Conservation (phyloP, 1,284 basidiomycete species). For the Ceratobasidium sp. region DNA sequence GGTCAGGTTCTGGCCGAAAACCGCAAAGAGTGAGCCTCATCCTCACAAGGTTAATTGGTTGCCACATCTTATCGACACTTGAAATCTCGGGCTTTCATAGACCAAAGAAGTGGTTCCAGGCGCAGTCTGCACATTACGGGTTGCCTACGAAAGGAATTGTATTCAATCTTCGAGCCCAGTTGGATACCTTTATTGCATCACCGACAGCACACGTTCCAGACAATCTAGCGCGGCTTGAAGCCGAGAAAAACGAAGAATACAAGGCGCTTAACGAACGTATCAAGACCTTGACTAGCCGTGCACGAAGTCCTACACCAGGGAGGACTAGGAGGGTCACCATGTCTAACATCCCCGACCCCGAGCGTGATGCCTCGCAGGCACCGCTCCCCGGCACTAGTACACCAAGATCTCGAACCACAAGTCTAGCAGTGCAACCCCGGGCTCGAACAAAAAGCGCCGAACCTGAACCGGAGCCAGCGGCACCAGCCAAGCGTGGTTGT, state of each 20-base stretch:
- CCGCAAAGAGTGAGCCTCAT: constrained; percentile 34
- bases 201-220: constrained; percentile 22
- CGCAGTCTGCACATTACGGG: constrained; percentile 40
- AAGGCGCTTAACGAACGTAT: constrained; percentile 19
- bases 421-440: neutral
- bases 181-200: constrained; percentile 25
- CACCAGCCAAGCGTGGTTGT: constrained; percentile 31
- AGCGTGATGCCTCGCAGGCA: neutral
- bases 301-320: constrained; percentile 39
- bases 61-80: neutral
- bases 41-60: neutral
- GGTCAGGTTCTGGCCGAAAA: constrained; percentile 22
- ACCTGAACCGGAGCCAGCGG: neutral
- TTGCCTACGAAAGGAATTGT: constrained; percentile 26
- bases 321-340: constrained; percentile 34
- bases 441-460: constrained; percentile 2
- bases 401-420: constrained; percentile 28
- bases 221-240: constrained; percentile 2
- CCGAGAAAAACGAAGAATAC: constrained; percentile 35
- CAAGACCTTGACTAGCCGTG: constrained; percentile 32
- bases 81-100: neutral
- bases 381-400: neutral
- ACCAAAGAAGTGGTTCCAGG: constrained; percentile 41
- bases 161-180: constrained; percentile 14
- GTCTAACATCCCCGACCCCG: neutral